Percentiles rank a stretch among this genome's conserved stretches.
phyloP scores from a whole-genome alignment of 768 basidiomycete species.

The Rhizopogon rudus region DNA sequence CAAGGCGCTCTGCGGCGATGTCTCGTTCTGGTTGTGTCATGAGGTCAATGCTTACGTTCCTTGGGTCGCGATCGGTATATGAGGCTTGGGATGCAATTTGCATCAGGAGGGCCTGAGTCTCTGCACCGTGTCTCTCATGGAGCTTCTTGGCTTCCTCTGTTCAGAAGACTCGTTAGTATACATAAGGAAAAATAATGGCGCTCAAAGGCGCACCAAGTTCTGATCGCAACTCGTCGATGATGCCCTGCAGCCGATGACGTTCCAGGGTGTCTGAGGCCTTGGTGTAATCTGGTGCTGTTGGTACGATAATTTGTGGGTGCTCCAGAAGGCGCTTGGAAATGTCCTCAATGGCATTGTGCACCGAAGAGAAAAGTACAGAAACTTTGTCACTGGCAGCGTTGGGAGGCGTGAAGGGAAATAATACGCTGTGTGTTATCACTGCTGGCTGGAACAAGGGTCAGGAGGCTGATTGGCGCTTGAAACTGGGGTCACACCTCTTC shows the following conservation, averaged over 20 bases:
- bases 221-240: slow-evolving; percentile 44
- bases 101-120: slow-evolving; percentile 52
- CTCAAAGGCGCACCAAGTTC: slow-evolving; percentile 49
- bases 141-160: slow-evolving; percentile 47
- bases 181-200: not conserved
- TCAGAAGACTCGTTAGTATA: slow-evolving; percentile 5
- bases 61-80: slow-evolving; percentile 13
- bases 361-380: slow-evolving; percentile 34
- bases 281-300: slow-evolving; percentile 6
- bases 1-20: slow-evolving; percentile 49
- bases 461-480: not conserved
- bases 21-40: slow-evolving; percentile 50
- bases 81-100: slow-evolving; percentile 41
- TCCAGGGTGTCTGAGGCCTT: slow-evolving; percentile 31
- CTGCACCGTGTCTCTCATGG: slow-evolving; percentile 33
- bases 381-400: slow-evolving; percentile 47
- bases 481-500: slow-evolving; percentile 41
- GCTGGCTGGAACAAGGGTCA: slow-evolving; percentile 32
- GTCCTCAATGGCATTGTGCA: slow-evolving; percentile 33
- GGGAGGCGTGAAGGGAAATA: slow-evolving; percentile 53
- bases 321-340: slow-evolving; percentile 23
- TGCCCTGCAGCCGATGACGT: slow-evolving; percentile 42
- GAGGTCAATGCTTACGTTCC: slow-evolving; percentile 48
- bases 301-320: slow-evolving; percentile 5
- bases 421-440: slow-evolving; percentile 38